Base-by-base conservation (phyloP, 2,329 filamentous ascomycete genomes). In the Alternaria postmessia region DNA sequence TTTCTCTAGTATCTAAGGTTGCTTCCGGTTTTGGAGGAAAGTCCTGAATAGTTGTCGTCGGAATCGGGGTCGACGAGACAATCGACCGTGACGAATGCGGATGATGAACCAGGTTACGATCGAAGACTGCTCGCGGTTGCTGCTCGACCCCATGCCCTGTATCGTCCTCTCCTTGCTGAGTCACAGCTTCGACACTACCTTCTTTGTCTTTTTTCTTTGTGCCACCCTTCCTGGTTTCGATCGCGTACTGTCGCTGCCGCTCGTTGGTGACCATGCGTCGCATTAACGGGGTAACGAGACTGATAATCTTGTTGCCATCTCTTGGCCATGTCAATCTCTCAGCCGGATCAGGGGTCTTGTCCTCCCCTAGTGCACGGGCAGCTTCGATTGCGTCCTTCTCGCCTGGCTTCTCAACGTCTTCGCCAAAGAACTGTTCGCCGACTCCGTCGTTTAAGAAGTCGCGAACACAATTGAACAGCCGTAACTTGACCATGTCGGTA, bases 221-320 rank as follows among this genome's bases (percentile, higher is more conserved):
- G 4, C 81, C 80, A 11, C 81, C 81, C 63, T 84, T 86, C 41
- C 85, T 79, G 1, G 83, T 85, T 70, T 86, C 84, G 30, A 86
- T 82, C 1, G 85, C 85, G 71, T 87, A 87, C 67, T 84, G 80
- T 38, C 85, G 78, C 68, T 88, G 85, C 24, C 85, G 79, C 70
- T 87, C 86, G 59, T 88, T 88, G 16, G 85, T 87, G 12, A 87
- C 85, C 84, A 87, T 87, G 24, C 85, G 79, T 57, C 85, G 75
- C 59, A 88, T 76, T 46, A 87, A 71, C 12, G 85, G 85, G 62
- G 85, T 87, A n/a, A 86, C 82, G 22, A 86, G 74, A n/a, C 82
- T 80, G 41, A 87, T 84, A 51, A 87, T 85, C 61, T 83, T 83
- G 57, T 85, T 83, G 51, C 81, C 81, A 64, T 87, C 84, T 47